phyloP scores from a whole-genome alignment of 2,329 filamentous ascomycete genomes.

The Aspergillus ibericus region DNA sequence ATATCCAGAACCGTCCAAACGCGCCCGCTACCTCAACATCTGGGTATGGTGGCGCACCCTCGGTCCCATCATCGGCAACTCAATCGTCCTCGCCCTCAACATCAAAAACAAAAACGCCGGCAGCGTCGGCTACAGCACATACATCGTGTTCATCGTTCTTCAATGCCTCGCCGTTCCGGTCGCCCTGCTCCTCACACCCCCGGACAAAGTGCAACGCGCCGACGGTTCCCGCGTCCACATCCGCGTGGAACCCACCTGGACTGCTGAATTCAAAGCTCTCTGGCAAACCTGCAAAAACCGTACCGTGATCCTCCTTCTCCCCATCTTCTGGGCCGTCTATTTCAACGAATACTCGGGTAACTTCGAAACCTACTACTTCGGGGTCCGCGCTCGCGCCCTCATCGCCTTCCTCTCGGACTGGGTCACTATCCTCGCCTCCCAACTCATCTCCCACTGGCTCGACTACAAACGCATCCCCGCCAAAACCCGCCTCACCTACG shows the following conservation, averaged over 20 bases:
- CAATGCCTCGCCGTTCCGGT: conserved; percentile 40
- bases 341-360: conserved; percentile 50
- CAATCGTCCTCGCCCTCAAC: conserved; percentile 50
- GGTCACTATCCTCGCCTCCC: conserved; percentile 45
- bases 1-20: conserved; percentile 49
- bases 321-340: conserved; percentile 48
- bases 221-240: conserved; percentile 45
- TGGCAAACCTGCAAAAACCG: conserved; percentile 21
- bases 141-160: conserved; percentile 46
- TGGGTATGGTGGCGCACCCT: conserved; percentile 54
- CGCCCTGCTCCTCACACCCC: conserved; percentile 41
- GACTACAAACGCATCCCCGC: conserved; percentile 44
- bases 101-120: neutral
- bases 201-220: conserved; percentile 45
- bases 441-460: conserved; percentile 47
- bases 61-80: conserved; percentile 51
- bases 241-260: conserved; percentile 38
- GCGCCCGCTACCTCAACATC: conserved; percentile 50
- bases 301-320: conserved; percentile 39
- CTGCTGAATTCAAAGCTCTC: conserved; percentile 41
- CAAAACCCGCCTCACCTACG: conserved; percentile 45
- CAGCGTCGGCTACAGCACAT: conserved; percentile 30
- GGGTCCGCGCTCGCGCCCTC: conserved; percentile 48
- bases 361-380: conserved; percentile 53
- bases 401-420: conserved; percentile 48